phyloP scores from a whole-genome alignment of 2,329 filamentous ascomycete species.

The Microdochium trichocladiopsis region DNA sequence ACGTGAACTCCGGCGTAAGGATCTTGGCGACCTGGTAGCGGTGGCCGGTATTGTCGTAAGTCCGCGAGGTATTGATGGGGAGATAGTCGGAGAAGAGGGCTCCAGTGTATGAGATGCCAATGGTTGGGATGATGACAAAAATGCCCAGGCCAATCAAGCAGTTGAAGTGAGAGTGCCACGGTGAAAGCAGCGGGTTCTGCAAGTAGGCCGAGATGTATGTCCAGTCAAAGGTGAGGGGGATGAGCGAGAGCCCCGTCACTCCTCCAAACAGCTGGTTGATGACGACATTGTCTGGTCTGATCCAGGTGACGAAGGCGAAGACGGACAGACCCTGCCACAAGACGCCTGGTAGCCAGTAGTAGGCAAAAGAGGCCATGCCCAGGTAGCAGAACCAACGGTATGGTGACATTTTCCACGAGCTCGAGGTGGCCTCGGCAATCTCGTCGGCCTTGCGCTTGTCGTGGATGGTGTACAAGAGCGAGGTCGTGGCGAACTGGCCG shows the following conservation, averaged over 20 bases:
- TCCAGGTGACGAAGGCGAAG: slow-evolving; percentile 39
- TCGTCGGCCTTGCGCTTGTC: slow-evolving; percentile 32
- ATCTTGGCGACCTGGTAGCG: slow-evolving; percentile 45
- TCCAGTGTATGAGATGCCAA: slow-evolving; percentile 38
- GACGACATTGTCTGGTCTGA: slow-evolving; percentile 35
- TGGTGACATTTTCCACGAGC: slow-evolving; percentile 36
- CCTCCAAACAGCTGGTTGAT: slow-evolving; percentile 44
- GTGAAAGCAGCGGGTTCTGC: slow-evolving; percentile 22
- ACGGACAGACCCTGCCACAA: slow-evolving; percentile 41
- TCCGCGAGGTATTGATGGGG: slow-evolving; percentile 45
- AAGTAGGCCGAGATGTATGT: slow-evolving; percentile 26
- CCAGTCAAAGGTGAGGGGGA: slow-evolving; percentile 39
- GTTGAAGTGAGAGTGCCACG: slow-evolving; percentile 31
- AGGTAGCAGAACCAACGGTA: slow-evolving; percentile 39
- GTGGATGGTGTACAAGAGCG: slow-evolving; percentile 37
- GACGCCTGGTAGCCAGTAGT: slow-evolving; percentile 47
- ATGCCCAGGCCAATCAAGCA: slow-evolving; percentile 31
- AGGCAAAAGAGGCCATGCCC: slow-evolving; percentile 32
- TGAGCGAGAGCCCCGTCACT: slow-evolving; percentile 28
- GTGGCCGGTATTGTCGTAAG: slow-evolving; percentile 49
- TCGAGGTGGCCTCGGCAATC: slow-evolving; percentile 25
- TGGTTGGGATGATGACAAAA: slow-evolving; percentile 34
- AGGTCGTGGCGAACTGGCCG: slow-evolving; percentile 35
- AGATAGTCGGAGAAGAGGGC: slow-evolving; percentile 42
- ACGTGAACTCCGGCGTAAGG: slow-evolving; percentile 36